Percentiles rank a stretch among this genome's conserved stretches.
These are phyloP conservation scores for Botrytis elliptica DNA, from an alignment of 2,329 filamentous ascomycete species.

Conservation along the genomic window DNA sequence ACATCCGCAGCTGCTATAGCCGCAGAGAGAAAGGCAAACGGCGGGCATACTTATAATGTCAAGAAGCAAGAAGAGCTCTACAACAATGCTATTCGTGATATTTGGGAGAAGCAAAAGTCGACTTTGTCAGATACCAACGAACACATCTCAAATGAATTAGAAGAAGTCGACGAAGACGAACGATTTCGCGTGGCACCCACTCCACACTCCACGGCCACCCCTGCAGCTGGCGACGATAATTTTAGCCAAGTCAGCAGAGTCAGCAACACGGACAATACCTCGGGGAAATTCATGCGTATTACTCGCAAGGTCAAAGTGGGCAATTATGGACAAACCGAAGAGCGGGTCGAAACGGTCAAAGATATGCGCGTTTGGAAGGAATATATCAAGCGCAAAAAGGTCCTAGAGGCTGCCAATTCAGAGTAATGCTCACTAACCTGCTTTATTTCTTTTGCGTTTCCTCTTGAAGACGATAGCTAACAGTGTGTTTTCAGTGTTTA, in stretches of 20 bases:
- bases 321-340: conserved; percentile 61
- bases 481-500: conserved; percentile 48
- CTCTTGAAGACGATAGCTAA: conserved; percentile 25
- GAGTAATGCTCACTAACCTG: conserved; percentile 51
- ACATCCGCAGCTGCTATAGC: conserved; percentile 75
- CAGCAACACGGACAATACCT: conserved; percentile 62
- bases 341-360: conserved; percentile 61
- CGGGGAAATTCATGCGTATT: conserved; percentile 69
- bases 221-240: conserved; percentile 68
- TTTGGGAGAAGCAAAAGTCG: conserved; percentile 85
- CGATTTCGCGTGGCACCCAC: conserved; percentile 49
- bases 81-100: conserved; percentile 83
- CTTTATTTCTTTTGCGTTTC: not conserved
- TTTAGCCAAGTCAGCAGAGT: conserved; percentile 70
- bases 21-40: conserved; percentile 75
- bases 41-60: conserved; percentile 96
- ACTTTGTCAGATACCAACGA: conserved; percentile 73
- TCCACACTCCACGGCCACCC: conserved; percentile 65
- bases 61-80: conserved; percentile 91
- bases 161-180: conserved; percentile 54
- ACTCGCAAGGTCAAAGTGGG: conserved; percentile 61
- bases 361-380: conserved; percentile 86
- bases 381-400: conserved; percentile 73
- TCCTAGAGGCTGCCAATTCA: conserved; percentile 48
- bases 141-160: conserved; percentile 57